Conservation (phyloP, 2,329 filamentous ascomycete species). For the Fusarium torreyae region DNA sequence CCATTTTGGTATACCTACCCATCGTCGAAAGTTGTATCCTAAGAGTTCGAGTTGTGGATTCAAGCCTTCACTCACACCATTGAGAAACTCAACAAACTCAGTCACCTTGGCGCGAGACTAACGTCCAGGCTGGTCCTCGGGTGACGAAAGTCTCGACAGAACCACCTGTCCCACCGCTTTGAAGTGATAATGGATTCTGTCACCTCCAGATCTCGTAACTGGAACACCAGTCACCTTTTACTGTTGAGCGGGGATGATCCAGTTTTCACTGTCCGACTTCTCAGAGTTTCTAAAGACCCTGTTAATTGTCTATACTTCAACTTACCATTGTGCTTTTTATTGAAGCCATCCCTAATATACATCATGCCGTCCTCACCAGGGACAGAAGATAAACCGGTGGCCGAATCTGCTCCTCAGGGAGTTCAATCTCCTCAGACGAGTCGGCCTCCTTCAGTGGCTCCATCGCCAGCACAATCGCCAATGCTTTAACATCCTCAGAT, state of each 20-base stretch:
- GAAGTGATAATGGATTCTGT: background rate
- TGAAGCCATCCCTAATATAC: background rate
- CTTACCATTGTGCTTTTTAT: background rate
- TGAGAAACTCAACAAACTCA: conserved; percentile 14
- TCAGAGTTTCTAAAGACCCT: background rate
- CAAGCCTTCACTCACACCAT: background rate
- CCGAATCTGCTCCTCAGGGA: background rate
- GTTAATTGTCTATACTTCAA: background rate
- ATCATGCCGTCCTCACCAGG: background rate
- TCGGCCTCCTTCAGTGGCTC: background rate
- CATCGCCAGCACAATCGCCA: background rate
- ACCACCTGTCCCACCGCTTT: accelerated
- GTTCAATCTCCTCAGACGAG: background rate
- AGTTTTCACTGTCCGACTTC: conserved; percentile 7
- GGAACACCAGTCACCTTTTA: background rate
- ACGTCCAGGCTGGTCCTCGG: accelerated
- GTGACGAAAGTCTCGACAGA: background rate
- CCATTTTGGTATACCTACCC: no score
- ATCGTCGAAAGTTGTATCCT: no score
- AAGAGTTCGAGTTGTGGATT: no score
- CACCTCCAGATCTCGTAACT: accelerated
- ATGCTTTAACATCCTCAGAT: background rate
- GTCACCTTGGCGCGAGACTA: conserved; percentile 13
- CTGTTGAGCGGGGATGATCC: background rate
- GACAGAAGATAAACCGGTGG: background rate